Conservation (phyloP, 106 monocot species). For the Dioscorea zingiberensis region DNA sequence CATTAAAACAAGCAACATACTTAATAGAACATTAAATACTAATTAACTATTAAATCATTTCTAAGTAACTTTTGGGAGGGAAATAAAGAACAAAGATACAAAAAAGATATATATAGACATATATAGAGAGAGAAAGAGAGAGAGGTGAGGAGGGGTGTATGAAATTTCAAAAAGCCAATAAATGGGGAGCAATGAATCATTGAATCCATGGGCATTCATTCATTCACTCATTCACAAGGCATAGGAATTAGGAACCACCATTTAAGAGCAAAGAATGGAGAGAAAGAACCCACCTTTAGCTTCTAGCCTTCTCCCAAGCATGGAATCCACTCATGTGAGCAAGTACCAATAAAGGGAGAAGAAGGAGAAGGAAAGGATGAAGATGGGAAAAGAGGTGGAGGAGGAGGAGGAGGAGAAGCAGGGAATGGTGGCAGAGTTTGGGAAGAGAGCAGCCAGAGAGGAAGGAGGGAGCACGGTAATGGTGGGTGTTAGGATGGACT, state of each 20-base stretch:
- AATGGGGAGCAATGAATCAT: neutral
- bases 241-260: no score
- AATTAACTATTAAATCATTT: no score
- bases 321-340: neutral
- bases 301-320: neutral
- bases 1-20: no score
- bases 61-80: neutral
- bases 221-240: no score
- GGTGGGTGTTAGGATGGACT: conserved; percentile 60
- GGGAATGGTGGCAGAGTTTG: neutral
- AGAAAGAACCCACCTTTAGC: neutral
- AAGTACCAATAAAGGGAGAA: neutral
- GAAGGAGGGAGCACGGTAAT: conserved; percentile 31
- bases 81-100: no score
- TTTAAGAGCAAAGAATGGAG: neutral
- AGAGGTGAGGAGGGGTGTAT: neutral
- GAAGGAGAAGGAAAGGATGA: neutral
- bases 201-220: no score
- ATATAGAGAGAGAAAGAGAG: conserved; percentile 5
- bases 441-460: neutral
- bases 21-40: no score
- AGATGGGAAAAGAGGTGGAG: neutral
- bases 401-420: neutral
- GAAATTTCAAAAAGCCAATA: neutral
- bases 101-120: no score